phyloP scores from a whole-genome alignment of 257 asterid genomes.

The Solanum dulcamara region DNA sequence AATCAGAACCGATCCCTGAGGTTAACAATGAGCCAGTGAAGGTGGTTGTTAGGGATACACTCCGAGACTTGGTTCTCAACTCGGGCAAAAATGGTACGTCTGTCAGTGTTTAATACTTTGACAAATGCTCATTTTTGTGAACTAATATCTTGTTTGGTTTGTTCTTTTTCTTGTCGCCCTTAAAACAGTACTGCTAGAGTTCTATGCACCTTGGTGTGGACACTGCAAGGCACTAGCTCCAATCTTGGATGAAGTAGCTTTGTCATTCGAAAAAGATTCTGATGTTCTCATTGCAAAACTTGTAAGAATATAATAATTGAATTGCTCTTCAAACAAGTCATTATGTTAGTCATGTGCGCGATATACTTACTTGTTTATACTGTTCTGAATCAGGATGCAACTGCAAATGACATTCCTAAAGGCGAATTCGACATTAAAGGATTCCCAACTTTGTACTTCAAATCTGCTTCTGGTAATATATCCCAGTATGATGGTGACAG shows the following conservation, averaged over 20 bases:
- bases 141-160: background rate
- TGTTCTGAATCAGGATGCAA: conserved; percentile 41
- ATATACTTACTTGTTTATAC: background rate
- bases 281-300: conserved; percentile 61
- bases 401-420: conserved; percentile 59
- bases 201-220: conserved; percentile 90
- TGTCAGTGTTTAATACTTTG: background rate
- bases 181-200: conserved; percentile 53
- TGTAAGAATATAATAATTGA: conserved; percentile 14
- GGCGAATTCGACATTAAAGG: conserved; percentile 52
- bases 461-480: conserved; percentile 49
- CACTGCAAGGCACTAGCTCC: conserved; percentile 82
- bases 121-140: background rate
- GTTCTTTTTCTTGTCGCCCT: background rate
- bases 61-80: conserved; percentile 49
- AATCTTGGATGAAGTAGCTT: conserved; percentile 74
- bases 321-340: background rate
- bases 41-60: conserved; percentile 61
- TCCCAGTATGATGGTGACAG: conserved; percentile 42
- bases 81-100: conserved; percentile 68
- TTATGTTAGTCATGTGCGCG: background rate
- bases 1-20: conserved; percentile 75
- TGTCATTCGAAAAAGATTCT: conserved; percentile 42
- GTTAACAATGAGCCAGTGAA: conserved; percentile 70
- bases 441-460: conserved; percentile 70